phyloP scores from a whole-genome alignment of 345 rosid species.

The Conringia planisiliqua region DNA sequence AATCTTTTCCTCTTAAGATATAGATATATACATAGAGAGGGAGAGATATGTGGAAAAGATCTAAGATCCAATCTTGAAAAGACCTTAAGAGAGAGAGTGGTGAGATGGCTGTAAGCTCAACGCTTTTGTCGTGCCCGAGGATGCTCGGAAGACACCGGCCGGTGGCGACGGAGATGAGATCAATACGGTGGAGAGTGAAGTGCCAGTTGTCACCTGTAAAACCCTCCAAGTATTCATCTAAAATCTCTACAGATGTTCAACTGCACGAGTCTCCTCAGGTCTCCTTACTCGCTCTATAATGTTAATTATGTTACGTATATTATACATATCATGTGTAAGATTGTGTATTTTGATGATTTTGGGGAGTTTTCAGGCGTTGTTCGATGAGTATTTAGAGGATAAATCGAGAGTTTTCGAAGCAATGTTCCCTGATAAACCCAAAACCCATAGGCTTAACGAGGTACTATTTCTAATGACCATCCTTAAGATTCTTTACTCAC shows the following conservation, averaged over 20 bases:
- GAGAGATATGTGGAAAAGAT: background rate
- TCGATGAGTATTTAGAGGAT: conserved; percentile 81
- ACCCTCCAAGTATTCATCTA: conserved; percentile 60
- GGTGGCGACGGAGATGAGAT: conserved; percentile 23
- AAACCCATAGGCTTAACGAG: conserved; percentile 70
- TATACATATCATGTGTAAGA: background rate
- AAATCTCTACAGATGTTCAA: conserved; percentile 67
- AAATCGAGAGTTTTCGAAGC: conserved; percentile 73
- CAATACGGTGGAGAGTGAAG: conserved; percentile 31
- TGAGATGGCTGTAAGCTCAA: conserved; percentile 32
- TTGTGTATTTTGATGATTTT: background rate
- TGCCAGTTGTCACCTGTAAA: conserved; percentile 33
- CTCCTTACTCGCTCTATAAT: background rate
- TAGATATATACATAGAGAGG: background rate
- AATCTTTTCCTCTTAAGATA: conserved; percentile 2
- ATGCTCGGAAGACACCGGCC: background rate
- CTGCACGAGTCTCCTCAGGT: conserved; percentile 84
- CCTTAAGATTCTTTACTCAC: too few species aligned
- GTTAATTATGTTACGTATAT: background rate
- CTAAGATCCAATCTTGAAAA: background rate
- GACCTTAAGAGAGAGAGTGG: background rate
- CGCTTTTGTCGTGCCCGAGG: conserved; percentile 10
- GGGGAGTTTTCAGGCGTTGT: conserved; percentile 48
- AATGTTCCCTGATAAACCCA: conserved; percentile 66
- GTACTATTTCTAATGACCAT: too few species aligned